These are phyloP conservation scores for Baudoinia panamericana DNA, from an alignment of 495 filamentous ascomycete genomes.

Conservation along the genomic window DNA sequence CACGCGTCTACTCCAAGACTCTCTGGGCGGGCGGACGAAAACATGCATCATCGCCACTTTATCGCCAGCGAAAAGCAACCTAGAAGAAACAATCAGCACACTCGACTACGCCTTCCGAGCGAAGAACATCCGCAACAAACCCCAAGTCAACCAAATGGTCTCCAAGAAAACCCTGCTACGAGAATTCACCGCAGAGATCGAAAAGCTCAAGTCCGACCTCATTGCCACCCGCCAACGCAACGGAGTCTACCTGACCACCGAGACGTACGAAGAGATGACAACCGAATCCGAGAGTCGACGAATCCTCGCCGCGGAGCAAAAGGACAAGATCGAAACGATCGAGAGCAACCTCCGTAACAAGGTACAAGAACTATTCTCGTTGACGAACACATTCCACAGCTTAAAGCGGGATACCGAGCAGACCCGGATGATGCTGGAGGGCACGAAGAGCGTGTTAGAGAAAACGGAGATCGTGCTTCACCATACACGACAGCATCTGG, in stretches of 20 bases:
- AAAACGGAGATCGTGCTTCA: constrained; percentile 74
- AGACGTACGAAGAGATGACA: constrained; percentile 73
- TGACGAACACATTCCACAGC: constrained; percentile 71
- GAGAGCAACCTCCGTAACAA: constrained; percentile 81
- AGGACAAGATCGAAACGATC: constrained; percentile 82
- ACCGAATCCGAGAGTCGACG: constrained; percentile 84
- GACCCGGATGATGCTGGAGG: constrained; percentile 54
- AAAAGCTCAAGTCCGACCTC: constrained; percentile 83
- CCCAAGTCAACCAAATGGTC: constrained; percentile 80
- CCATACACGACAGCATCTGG: constrained; percentile 58
- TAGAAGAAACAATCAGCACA: constrained; percentile 96
- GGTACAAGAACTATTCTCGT: constrained; percentile 71
- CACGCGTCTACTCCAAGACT: constrained; percentile 88
- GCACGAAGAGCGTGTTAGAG: constrained; percentile 66
- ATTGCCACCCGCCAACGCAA: constrained; percentile 88
- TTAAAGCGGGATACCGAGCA: constrained; percentile 77
- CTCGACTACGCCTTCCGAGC: constrained; percentile 94
- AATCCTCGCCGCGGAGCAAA: constrained; percentile 84
- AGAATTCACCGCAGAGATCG: constrained; percentile 87
- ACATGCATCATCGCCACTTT: constrained; percentile 98
- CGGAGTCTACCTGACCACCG: constrained; percentile 80
- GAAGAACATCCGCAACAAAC: constrained; percentile 97
- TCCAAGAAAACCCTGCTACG: constrained; percentile 82
- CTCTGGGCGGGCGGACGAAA: constrained; percentile 85
- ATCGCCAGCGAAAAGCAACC: constrained; percentile 82